A percentile compares a stretch with the other conserved stretches of the same genome.
Evolutionary conservation across 2,329 filamentous ascomycete species (phyloP).

Genomic region (Aspergillus persii): DNA sequence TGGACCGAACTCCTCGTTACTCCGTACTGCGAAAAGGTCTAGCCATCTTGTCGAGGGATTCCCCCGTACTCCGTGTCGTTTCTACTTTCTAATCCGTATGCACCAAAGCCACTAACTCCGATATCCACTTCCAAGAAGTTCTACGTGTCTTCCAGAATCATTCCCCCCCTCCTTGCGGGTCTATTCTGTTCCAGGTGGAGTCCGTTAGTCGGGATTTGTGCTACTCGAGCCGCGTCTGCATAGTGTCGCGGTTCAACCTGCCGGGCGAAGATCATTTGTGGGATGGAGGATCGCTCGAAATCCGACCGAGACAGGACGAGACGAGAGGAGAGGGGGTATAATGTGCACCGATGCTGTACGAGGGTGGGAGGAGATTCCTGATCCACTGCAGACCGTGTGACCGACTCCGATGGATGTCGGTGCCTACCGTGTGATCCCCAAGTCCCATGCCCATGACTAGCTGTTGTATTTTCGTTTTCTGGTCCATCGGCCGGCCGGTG

Average conservation of each 20-base stretch:
- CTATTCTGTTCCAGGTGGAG: not conserved
- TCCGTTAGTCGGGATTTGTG: not conserved
- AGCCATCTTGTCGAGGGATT: not conserved
- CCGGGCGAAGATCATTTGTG: constrained; percentile 6
- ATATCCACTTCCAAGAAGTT: constrained; percentile 7
- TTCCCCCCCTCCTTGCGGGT: constrained; percentile 6
- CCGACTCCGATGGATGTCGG: not conserved
- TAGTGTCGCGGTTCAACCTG: constrained; percentile 4
- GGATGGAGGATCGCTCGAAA: constrained; percentile 1
- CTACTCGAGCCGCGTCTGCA: constrained; percentile 1
- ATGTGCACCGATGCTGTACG: not conserved
- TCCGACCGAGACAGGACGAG: not conserved
- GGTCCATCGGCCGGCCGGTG: not conserved
- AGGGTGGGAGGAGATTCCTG: not conserved
- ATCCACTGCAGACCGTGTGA: not conserved
- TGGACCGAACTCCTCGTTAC: too few species aligned
- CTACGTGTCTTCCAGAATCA: constrained; percentile 24
- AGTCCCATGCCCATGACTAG: too few species aligned
- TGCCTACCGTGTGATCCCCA: not conserved
- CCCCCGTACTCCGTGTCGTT: too few species aligned
- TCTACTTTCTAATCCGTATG: not conserved
- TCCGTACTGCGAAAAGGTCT: not conserved
- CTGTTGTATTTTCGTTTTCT: too few species aligned
- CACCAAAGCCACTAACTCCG: not conserved
- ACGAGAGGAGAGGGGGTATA: not conserved